Percentiles rank a stretch among this genome's conserved stretches.
These are phyloP conservation scores for Neurospora sublineolata DNA, from an alignment of 495 filamentous ascomycete species.

Conservation along the genomic window DNA sequence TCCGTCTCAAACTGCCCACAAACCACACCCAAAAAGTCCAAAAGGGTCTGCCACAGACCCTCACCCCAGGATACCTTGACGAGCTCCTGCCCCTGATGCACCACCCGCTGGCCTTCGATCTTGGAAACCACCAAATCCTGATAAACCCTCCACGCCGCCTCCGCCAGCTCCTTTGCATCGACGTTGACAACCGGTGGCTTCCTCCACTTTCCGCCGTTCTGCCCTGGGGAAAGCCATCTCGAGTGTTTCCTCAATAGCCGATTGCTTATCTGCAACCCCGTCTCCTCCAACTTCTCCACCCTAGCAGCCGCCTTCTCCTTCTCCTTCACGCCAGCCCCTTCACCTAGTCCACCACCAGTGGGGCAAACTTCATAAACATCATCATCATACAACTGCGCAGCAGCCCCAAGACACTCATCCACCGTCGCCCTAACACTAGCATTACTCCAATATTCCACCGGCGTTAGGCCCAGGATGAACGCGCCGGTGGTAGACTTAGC, in stretches of 20 bases:
- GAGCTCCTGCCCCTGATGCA: not conserved
- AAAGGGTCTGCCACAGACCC: not conserved
- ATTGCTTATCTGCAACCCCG: not conserved
- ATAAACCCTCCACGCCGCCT: not conserved
- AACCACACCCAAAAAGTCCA: not conserved
- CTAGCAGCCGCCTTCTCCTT: not conserved
- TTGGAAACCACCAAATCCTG: not conserved
- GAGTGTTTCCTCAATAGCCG: not conserved
- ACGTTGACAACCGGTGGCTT: not conserved
- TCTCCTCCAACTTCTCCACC: not conserved
- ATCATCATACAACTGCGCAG: not conserved
- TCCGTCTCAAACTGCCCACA: not conserved
- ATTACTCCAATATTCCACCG: conserved; percentile 41
- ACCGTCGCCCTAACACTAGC: conserved; percentile 21
- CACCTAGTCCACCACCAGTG: no score
- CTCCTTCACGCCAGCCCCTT: not conserved
- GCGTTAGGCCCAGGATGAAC: conserved; percentile 35
- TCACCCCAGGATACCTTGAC: not conserved
- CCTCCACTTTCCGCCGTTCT: not conserved
- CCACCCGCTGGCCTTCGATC: not conserved
- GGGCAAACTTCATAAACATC: not conserved
- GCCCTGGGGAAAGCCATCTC: not conserved
- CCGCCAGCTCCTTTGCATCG: not conserved
- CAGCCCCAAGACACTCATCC: conserved; percentile 13
- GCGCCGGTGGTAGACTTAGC: conserved; percentile 34